Evolutionary conservation across 345 rosid species (phyloP), one percentile per base, ranked within the genome.

Genomic region (Leavenworthia alabamica): DNA sequence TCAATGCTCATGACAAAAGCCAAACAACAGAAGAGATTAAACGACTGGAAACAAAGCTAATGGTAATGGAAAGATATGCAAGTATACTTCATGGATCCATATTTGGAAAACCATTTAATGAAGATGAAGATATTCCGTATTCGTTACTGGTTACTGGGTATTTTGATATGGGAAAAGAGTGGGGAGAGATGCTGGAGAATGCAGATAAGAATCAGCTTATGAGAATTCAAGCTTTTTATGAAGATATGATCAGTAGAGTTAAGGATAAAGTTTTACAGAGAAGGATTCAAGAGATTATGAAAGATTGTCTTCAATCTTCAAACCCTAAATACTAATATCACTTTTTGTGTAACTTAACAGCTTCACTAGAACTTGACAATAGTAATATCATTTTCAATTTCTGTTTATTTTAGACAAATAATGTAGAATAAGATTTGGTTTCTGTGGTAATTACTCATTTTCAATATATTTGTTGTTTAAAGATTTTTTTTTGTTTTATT

Each of bases 241-340:
- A 78, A 64, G 82, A 76, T 77, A 81, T 86, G 92, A 71, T 82
- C n/a, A 71, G 77, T 0, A 82, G 90, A 13, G 94, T 91, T 8
- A 86, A 91, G 73, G 96, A 91, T 66, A 86, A 86, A 81, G 77
- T 82, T 39, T 65, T 91, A 85, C 86, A 88, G 78, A 81, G 72
- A 74, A 75, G 92, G 72, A 86, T 91, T 37, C 90, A 86, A 73
- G 94, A 91, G 75, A 68, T 91, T 17, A 70, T 88, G 49, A 78
- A 82, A 73, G 95, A 88, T 75, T 79, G 66, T 67, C 73, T 80
- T 63, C 85, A 73, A 23, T 66, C 83, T 57, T 67, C 83, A 57
- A 43, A 72, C 8, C 40, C 77, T 52, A 71, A 15, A 57, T 59
- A 47, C 11, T 63, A 16, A 10, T 27, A 28, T 20, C 20, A 27